Base-by-base conservation (phyloP, 2,329 filamentous ascomycete genomes). In the Cercospora sojina region DNA sequence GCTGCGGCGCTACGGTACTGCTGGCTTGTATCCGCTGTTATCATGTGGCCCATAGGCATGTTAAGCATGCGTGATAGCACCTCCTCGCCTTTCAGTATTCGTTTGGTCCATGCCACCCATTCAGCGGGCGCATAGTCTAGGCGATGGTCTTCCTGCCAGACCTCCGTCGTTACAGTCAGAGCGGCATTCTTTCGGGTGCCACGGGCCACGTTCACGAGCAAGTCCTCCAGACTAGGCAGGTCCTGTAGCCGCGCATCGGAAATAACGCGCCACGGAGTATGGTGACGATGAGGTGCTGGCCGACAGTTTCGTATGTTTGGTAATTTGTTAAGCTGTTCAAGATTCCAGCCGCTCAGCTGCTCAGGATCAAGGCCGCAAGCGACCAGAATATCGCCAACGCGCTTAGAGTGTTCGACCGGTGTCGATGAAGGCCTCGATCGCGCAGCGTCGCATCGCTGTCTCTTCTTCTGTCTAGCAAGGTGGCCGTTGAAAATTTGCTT, bases 291-390 rank as follows among this genome's bases (percentile, higher is more conserved):
- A 23, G 47, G 64, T 43, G 27, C 27, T 32, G 57, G 64, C 49
- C 16, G 25, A 43, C 56, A 32, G 47, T 56, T 47, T 56, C 64
- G 64, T 53, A 65, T 61, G 31, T 65, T 65, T 35, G 57, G 64
- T 51, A 65, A 31, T 38, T 56, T 58, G 59, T 63, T 49, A 38
- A 63, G 59, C 20, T 59, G 18, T 29, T 62, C 29, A 53, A 63
- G 31, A n/a, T 47, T 49, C 64, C 29, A 66, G 59, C 49, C 59
- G 31, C 59, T 59, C n/a, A 66, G 55, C 16, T 43, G 12, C 51
- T 60, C 56, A 29, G 63, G 27, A 55, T 53, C 63, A 29, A 65
- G 41, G 35, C 38, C 56, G 49, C 56, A 65, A 31, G 56, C 63
- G 41, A 59, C 35, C 41, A 65, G 49, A 51, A 65, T 57, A 60